Conservation (phyloP, 202 grass and related monocot genomes). For the Schoenoplectus tabernaemontani region DNA sequence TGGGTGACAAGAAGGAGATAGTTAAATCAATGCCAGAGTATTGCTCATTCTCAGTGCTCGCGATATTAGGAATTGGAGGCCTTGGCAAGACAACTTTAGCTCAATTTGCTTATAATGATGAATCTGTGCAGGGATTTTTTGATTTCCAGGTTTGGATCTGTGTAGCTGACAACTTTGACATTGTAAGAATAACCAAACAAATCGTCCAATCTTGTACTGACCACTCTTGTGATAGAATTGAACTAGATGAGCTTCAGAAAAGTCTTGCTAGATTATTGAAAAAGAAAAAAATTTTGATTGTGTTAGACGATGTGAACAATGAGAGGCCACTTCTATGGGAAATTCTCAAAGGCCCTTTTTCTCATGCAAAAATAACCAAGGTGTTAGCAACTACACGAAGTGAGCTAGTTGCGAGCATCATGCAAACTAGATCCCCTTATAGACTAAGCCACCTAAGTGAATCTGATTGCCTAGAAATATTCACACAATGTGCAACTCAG, state of each 20-base stretch:
- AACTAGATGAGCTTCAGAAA: slow-evolving; percentile 29
- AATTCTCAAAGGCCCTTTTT: background rate
- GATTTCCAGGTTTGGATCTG: slow-evolving; percentile 23
- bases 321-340: slow-evolving; percentile 28
- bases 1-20: slow-evolving; percentile 17
- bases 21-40: background rate
- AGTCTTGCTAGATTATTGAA: slow-evolving; percentile 3
- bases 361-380: background rate
- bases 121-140: slow-evolving; percentile 12
- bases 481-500: background rate
- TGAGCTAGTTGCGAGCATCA: slow-evolving; percentile 15
- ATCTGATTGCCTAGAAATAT: slow-evolving; percentile 20
- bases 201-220: slow-evolving; percentile 7
- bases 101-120: slow-evolving; percentile 19
- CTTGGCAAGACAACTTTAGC: slow-evolving; percentile 34
- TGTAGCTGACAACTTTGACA: slow-evolving; percentile 11
- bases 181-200: slow-evolving; percentile 24
- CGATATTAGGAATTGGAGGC: slow-evolving; percentile 26
- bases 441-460: slow-evolving; percentile 15
- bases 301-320: slow-evolving; percentile 31
- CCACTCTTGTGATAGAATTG: background rate
- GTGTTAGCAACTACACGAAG: slow-evolving; percentile 23
- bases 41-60: background rate
- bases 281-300: slow-evolving; percentile 26
- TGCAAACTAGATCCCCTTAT: background rate